Evolutionary conservation across 345 rosid genomes (phyloP).

Genomic region (Nephelium lappaceum): DNA sequence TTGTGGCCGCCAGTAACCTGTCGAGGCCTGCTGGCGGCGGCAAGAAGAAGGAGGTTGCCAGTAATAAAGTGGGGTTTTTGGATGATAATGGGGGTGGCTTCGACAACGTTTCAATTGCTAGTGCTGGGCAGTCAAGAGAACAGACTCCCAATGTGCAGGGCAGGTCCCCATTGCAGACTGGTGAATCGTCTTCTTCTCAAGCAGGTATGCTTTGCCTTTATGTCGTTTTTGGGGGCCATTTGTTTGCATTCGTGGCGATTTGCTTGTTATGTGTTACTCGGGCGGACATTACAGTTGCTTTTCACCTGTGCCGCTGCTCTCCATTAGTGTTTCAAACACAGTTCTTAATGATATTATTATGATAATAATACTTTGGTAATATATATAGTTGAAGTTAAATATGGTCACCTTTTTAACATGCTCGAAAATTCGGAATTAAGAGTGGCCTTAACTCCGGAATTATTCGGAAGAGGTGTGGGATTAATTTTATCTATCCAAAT

Average conservation of each 20-base stretch:
- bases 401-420: not conserved
- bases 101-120: slow-evolving; percentile 48
- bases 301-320: not conserved
- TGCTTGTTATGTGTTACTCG: too few relatives aligned
- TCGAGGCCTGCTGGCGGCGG: slow-evolving; percentile 56
- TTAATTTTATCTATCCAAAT: not conserved
- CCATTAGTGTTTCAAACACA: not conserved
- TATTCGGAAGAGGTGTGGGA: not conserved
- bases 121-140: slow-evolving; percentile 54
- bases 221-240: not conserved
- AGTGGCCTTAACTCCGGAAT: not conserved
- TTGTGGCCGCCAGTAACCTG: slow-evolving; percentile 63
- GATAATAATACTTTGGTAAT: not conserved
- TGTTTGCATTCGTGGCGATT: too few relatives aligned
- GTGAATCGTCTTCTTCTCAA: slow-evolving; percentile 65
- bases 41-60: slow-evolving; percentile 58
- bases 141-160: slow-evolving; percentile 61
- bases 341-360: not conserved
- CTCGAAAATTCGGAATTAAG: not conserved
- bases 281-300: not conserved
- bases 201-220: slow-evolving; percentile 40
- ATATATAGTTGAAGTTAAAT: not conserved
- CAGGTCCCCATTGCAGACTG: slow-evolving; percentile 58
- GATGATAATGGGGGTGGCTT: slow-evolving; percentile 47
- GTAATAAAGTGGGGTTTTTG: slow-evolving; percentile 43